Evolutionary conservation across 352 stramenopile species (phyloP), one percentile per base, ranked within the genome.

Genomic region (Thraustochytrium striatum): DNA sequence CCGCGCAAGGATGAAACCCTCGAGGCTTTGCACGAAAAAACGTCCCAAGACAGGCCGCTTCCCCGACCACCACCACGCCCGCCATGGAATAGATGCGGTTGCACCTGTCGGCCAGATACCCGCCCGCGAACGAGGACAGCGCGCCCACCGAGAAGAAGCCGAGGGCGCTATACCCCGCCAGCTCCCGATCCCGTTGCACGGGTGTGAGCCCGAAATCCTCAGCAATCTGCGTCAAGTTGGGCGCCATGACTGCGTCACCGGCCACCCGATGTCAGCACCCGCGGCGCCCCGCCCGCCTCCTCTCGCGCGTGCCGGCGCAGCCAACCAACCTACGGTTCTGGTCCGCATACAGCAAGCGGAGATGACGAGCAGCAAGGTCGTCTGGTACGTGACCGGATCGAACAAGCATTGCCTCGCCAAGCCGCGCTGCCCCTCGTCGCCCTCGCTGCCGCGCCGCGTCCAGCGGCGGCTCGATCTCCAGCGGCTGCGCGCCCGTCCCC

Each of bases 161-260:
- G n/a, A 92, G 82, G 0, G 87, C 84, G 50, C 91, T 88, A 39
- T 90, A 81, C 35, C 88, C 88, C 53, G 87, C 88, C 0, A 92
- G 79, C 36, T 90, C 88, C 33, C 55, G 72, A 61, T 92, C 88
- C 8, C 87, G 81, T 83, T 73, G 61, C 32, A 61, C 65, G 21
- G 32, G 59, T 16, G 39, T 47, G 59, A 87, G 86, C 33, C 79
- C 79, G 38, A 87, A 87, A 16, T 87, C 84, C 28, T 72, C 28
- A 21, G 83, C 87, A 28, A 91, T 87, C 21, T 70, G 75, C 3
- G 83, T 87, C 44, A 92, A 72, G 62, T 90, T 88, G 16, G 88
- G 88, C 47, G 86, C 72, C 69, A 92, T 84, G 11, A 92, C n/a
- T n/a, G n/a, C n/a, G n/a, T n/a, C n/a, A n/a, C n/a, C n/a, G n/a